Evolutionary conservation across 2,329 filamentous ascomycete genomes (phyloP).

Genomic region (Chaetomium strumarium): DNA sequence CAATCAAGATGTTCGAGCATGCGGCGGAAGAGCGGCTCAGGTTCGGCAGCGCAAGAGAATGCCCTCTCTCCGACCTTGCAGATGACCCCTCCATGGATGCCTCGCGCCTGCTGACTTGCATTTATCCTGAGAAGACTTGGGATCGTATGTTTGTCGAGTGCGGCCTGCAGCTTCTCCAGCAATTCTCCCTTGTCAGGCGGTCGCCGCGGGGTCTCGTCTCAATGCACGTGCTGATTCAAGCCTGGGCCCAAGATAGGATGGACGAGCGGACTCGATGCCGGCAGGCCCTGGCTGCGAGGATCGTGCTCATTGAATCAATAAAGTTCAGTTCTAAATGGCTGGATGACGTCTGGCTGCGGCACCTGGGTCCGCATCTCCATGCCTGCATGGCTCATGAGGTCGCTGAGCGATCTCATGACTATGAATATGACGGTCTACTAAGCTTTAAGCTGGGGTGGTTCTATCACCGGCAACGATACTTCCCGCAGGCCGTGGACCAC

Average conservation of each 20-base stretch:
- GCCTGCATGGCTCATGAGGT: not conserved
- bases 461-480: not conserved
- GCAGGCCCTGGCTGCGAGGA: not conserved
- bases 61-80: not conserved
- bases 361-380: not conserved
- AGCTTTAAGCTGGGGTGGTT: slow-evolving; percentile 2
- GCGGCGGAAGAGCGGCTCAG: not conserved
- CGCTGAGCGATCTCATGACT: not conserved
- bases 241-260: slow-evolving; percentile 5
- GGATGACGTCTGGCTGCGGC: not conserved
- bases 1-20: not conserved
- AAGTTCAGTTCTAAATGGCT: not conserved
- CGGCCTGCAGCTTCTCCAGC: not conserved
- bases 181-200: not conserved
- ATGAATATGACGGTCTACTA: not conserved
- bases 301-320: slow-evolving; percentile 1
- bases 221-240: slow-evolving; percentile 4
- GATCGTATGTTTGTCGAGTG: not conserved
- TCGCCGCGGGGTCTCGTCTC: not conserved
- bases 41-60: not conserved
- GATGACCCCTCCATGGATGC: not conserved
- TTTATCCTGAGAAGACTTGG: not conserved
- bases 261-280: not conserved
- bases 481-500: not conserved
- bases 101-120: not conserved